These are phyloP conservation scores for Syzygium oleosum DNA, from an alignment of 345 rosid species.

Conservation along the genomic window DNA sequence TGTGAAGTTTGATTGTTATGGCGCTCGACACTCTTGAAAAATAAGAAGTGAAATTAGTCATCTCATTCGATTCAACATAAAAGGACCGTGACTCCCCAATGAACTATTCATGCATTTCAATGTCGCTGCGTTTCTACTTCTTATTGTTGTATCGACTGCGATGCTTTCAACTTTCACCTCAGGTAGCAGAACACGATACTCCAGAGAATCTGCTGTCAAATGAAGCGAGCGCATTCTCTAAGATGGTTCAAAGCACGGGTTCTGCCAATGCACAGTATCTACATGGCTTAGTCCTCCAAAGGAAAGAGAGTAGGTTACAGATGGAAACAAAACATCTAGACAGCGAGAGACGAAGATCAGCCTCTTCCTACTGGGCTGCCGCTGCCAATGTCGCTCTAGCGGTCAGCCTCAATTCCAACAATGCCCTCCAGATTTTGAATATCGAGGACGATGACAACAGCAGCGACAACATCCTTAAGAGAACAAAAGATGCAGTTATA, in stretches of 20 bases:
- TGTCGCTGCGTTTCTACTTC: background rate
- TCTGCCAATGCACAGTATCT: slow-evolving; percentile 68
- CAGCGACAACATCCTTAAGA: slow-evolving; percentile 44
- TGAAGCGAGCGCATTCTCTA: slow-evolving; percentile 54
- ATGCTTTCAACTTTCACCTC: slow-evolving; percentile 1
- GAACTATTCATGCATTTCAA: background rate
- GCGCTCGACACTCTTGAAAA: background rate
- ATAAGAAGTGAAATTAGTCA: background rate
- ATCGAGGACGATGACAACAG: slow-evolving; percentile 46
- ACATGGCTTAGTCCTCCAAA: slow-evolving; percentile 40
- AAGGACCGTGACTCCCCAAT: background rate
- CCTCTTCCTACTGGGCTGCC: slow-evolving; percentile 85
- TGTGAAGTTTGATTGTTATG: background rate
- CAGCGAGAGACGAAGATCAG: slow-evolving; percentile 25
- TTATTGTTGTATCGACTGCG: background rate
- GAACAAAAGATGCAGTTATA: slow-evolving; percentile 67
- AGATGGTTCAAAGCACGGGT: slow-evolving; percentile 79
- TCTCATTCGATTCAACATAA: background rate
- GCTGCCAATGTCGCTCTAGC: slow-evolving; percentile 71
- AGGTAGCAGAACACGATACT: slow-evolving; percentile 71
- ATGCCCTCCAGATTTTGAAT: slow-evolving; percentile 53
- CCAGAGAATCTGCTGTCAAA: slow-evolving; percentile 60
- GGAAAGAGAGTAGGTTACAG: slow-evolving; percentile 12
- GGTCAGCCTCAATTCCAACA: slow-evolving; percentile 59
- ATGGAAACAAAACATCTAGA: background rate